Evolutionary conservation across 2,329 filamentous ascomycete species (phyloP), one percentile per base, ranked within the genome.

Genomic region (Diaporthe sp.): DNA sequence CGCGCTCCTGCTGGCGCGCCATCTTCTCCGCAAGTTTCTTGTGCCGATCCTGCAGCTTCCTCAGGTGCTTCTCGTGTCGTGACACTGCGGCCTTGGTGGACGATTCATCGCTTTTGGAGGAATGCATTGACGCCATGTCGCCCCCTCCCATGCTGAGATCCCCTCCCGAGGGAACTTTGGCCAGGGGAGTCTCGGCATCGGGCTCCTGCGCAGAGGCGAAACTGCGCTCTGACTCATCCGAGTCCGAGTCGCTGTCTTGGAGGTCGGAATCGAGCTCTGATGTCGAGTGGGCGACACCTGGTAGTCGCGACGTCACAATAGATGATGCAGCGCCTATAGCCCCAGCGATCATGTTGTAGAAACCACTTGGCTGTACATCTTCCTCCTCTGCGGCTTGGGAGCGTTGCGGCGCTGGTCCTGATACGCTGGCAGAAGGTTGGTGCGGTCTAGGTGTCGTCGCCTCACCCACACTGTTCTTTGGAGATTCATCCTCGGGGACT

Each of bases 21-120:
- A 92, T 85, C 79, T 92, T 93, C 28, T 91, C 89, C 55, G 94
- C 90, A 0, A 94, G 85, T 79, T 92, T 92, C 65, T 85, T 87
- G 12, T 90, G 90, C 74, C 90, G 90, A 22, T 91, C 87, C 62
- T 91, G 86, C 12, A 94, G 87, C 80, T 92, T 93, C 75, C 86
- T 85, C 4, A 95, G 87, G 78, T 94, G 92, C 79, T 92, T 93
- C 39, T 94, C 92, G 76, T 90, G 86, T 28, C 85, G 84, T 15
- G 84, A 79, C 1, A 78, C 75, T 2, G 78, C 80, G 62, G 72
- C 82, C 75, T 77, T 80, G 76, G 75, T 62, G 7, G 79, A 75
- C 3, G 87, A 86, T 3, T 86, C 86, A 46, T 86, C 84, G 1
- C 86, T 88, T 39, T 81, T 79, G 25, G 76, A 77, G 0, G 85